Evolutionary conservation across 768 basidiomycete genomes (phyloP).

Genomic region (Termitomyces sp.): DNA sequence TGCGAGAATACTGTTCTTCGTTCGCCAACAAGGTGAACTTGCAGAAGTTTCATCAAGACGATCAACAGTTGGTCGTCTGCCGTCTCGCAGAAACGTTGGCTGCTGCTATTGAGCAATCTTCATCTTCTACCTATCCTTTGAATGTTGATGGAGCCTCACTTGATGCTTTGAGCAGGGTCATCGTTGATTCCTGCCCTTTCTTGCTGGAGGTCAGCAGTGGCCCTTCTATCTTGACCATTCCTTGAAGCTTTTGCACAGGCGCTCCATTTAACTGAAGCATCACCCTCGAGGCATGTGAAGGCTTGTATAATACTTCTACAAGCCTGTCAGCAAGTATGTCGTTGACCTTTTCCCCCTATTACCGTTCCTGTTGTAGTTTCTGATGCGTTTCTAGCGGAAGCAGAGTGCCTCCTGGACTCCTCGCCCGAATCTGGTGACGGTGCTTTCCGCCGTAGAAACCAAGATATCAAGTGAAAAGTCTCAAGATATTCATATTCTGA

Average conservation of each 20-base stretch:
- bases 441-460: conserved; percentile 25
- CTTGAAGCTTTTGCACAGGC: conserved; percentile 16
- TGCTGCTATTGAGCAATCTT: conserved; percentile 27
- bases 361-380: background rate
- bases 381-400: conserved; percentile 31
- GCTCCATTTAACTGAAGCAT: conserved; percentile 22
- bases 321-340: conserved; percentile 34
- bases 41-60: conserved; percentile 35
- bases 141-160: conserved; percentile 21
- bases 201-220: conserved; percentile 39
- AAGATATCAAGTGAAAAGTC: conserved; percentile 17
- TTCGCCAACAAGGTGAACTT: conserved; percentile 41
- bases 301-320: conserved; percentile 38
- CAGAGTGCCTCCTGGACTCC: conserved; percentile 33
- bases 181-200: conserved; percentile 43
- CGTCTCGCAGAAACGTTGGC: conserved; percentile 38
- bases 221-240: background rate
- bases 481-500: conserved; percentile 33
- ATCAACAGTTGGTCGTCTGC: conserved; percentile 39
- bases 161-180: conserved; percentile 34
- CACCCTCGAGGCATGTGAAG: conserved; percentile 23
- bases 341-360: background rate
- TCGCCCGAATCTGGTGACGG: conserved; percentile 31
- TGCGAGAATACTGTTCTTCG: conserved; percentile 46
- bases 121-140: conserved; percentile 16